Percentiles rank a stretch among this genome's conserved stretches.
Evolutionary conservation across 1,284 basidiomycete genomes (phyloP).

Genomic region (Megacollybia platyphylla): DNA sequence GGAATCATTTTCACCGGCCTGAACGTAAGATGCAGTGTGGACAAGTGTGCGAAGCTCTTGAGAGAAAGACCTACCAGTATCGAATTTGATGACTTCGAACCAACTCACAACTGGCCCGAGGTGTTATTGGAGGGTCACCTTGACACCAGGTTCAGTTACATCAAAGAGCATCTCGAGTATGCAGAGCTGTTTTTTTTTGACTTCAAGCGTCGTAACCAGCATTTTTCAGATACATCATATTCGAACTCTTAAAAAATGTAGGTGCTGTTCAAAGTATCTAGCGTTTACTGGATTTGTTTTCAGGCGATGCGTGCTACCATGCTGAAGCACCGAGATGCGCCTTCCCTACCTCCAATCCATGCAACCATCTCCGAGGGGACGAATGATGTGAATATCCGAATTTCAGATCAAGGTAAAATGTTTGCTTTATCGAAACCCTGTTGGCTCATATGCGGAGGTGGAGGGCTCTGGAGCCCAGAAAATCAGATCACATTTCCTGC

Average conservation of each 20-base stretch:
- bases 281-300: slow-evolving; percentile 3
- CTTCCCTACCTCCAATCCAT: slow-evolving; percentile 40
- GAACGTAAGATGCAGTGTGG: slow-evolving; percentile 58
- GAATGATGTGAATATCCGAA: slow-evolving; percentile 64
- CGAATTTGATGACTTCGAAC: slow-evolving; percentile 23
- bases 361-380: slow-evolving; percentile 66
- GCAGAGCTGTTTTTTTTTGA: slow-evolving; percentile 10
- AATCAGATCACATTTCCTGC: slow-evolving; percentile 44
- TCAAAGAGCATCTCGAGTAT: slow-evolving; percentile 80
- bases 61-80: slow-evolving; percentile 32
- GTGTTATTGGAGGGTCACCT: slow-evolving; percentile 67
- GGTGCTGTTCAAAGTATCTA: slow-evolving; percentile 12
- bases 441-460: slow-evolving; percentile 31
- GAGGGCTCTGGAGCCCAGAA: slow-evolving; percentile 43
- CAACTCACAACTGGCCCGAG: slow-evolving; percentile 37
- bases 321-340: slow-evolving; percentile 28
- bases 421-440: not conserved
- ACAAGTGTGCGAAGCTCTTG: slow-evolving; percentile 54
- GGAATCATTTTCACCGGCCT: slow-evolving; percentile 80
- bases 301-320: slow-evolving; percentile 63
- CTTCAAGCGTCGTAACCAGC: not conserved
- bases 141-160: slow-evolving; percentile 71
- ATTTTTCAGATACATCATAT: slow-evolving; percentile 64
- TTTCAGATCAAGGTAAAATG: slow-evolving; percentile 70
- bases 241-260: slow-evolving; percentile 83